Base-by-base conservation (phyloP, 169 alveolate species). In the Plasmodium ovale region DNA sequence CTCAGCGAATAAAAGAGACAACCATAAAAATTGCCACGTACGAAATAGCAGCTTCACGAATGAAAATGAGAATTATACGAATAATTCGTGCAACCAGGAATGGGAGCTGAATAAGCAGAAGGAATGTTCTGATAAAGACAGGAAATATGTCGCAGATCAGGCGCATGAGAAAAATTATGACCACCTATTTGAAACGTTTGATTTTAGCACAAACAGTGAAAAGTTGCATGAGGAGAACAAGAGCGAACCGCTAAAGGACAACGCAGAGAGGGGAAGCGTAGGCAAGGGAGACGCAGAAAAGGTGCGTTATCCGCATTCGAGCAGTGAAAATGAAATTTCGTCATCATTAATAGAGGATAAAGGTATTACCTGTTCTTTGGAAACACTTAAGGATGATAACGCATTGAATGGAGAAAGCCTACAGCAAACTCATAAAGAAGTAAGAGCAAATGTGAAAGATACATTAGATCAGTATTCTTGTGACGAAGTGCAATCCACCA, bases 131-230 rank as follows among this genome's bases (percentile, higher is more conserved):
- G 49, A 65, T 65, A 73, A 65, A 3, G 60, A 73, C 7, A 47
- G 9, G 35, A 53, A 71, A 54, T 9, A 1, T 73, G 39, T 29
- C 23, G 35, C 9, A 62, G 31, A 29, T 31, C 19, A 49, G 9
- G 58, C 21, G 29, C 33, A 23, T 29, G 16, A 62, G 19, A 25
- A 65, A 12, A 60, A 77, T 54, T 62, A 47, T 77, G 77, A 77
- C 33, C 19, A 77, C 42, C 29, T 77, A 60, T 77, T 77, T 23
- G 77, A 77, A 27, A 47, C 77, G 25, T 77, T 77, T 77, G 88
- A 64, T 44, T 77, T 77, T n/a, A 53, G 9, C 25, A 47, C 21
- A 2, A 3, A 21, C 27, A 21, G 44, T n/a, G 49, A 60, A 42
- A 77, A 37, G 9, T 2, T 19, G 19, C 21, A 5, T 47, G 56